Evolutionary conservation across 352 stramenopile genomes (phyloP).

Genomic region (Globisporangium nodosum): DNA sequence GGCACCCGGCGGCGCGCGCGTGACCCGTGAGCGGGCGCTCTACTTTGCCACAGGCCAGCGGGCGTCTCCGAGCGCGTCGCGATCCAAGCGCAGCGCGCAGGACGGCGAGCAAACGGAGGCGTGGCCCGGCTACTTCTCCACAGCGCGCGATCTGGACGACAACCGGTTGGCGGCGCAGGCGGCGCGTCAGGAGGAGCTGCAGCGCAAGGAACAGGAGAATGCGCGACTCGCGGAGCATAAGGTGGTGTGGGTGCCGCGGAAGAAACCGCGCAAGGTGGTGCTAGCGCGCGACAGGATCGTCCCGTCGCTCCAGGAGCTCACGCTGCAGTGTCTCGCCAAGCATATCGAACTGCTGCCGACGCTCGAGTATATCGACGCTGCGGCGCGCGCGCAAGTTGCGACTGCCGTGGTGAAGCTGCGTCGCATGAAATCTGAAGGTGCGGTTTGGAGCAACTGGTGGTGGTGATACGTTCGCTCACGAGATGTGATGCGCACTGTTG

Average conservation of each 20-base stretch:
- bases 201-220: slow-evolving; percentile 26
- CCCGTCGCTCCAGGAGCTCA: slow-evolving; percentile 44
- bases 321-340: slow-evolving; percentile 45
- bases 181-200: slow-evolving; percentile 45
- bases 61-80: background rate
- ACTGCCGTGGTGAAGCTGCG: slow-evolving; percentile 48
- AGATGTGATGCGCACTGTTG: background rate
- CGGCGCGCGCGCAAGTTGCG: slow-evolving; percentile 54
- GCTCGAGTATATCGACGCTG: slow-evolving; percentile 65
- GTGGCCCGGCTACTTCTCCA: slow-evolving; percentile 80
- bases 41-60: slow-evolving; percentile 38
- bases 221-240: slow-evolving; percentile 10
- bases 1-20: slow-evolving; percentile 19
- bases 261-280: slow-evolving; percentile 38
- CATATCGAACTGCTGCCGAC: slow-evolving; percentile 64
- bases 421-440: slow-evolving; percentile 51
- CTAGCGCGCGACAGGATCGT: slow-evolving; percentile 44
- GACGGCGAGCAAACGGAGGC: slow-evolving; percentile 20
- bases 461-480: background rate
- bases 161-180: slow-evolving; percentile 57
- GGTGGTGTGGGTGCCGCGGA: slow-evolving; percentile 45
- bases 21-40: slow-evolving; percentile 35
- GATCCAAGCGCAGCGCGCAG: background rate
- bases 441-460: background rate
- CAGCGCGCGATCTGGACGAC: slow-evolving; percentile 49